Percentiles rank a stretch among this genome's conserved stretches.
These are phyloP conservation scores for Acacia acuminata DNA, from an alignment of 306 rosid genomes.

Conservation along the genomic window DNA sequence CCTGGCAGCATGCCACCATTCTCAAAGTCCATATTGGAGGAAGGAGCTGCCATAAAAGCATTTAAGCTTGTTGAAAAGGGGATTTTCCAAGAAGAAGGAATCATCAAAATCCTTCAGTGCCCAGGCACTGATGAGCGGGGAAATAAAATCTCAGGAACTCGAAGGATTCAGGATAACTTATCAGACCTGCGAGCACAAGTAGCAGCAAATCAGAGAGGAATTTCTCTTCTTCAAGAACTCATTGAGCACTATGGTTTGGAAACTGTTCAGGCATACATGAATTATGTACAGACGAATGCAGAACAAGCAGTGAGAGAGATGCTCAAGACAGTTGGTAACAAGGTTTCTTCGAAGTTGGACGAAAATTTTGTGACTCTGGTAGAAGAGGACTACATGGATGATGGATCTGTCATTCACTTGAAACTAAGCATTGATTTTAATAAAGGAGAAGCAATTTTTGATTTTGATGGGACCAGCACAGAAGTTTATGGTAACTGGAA, in stretches of 20 bases:
- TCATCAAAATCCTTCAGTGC: constrained; percentile 62
- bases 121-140: constrained; percentile 52
- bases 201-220: constrained; percentile 96
- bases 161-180: constrained; percentile 86
- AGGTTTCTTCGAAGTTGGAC: background rate
- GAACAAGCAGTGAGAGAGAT: constrained; percentile 94
- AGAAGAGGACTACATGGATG: constrained; percentile 98
- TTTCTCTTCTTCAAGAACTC: constrained; percentile 55
- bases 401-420: constrained; percentile 86
- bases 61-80: constrained; percentile 91
- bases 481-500: constrained; percentile 99
- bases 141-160: constrained; percentile 72
- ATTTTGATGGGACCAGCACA: constrained; percentile 75
- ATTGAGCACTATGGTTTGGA: constrained; percentile 83
- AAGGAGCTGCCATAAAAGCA: constrained; percentile 89
- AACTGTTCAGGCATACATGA: constrained; percentile 94
- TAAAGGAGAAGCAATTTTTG: constrained; percentile 84
- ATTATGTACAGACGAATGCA: constrained; percentile 82
- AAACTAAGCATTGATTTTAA: constrained; percentile 75
- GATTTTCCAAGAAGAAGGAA: constrained; percentile 76
- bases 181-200: constrained; percentile 94
- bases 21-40: constrained; percentile 89
- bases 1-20: constrained; percentile 99
- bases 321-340: constrained; percentile 65
- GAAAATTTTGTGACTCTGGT: constrained; percentile 40